A percentile compares a stretch with the other conserved stretches of the same genome.
phyloP scores from a whole-genome alignment of 345 rosid genomes.

The Salix purpurea region DNA sequence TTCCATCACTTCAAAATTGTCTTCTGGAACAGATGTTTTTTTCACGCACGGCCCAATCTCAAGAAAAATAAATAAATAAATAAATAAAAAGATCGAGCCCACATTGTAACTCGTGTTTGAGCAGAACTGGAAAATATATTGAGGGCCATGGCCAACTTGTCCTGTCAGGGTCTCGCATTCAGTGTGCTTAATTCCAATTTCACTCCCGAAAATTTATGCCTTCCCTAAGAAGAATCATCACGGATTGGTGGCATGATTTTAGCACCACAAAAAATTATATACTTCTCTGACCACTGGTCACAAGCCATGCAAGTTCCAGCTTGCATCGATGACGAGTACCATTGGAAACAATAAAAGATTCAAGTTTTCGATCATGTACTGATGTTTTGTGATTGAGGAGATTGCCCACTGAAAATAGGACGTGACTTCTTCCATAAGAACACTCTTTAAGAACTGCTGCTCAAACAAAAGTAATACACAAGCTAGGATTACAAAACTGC shows the following conservation, averaged over 20 bases:
- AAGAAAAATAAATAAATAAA: no score
- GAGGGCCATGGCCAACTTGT: no score
- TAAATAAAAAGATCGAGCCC: background rate
- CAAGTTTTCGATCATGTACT: background rate
- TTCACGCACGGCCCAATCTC: no score
- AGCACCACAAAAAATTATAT: background rate
- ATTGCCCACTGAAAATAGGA: background rate
- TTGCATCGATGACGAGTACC: no score
- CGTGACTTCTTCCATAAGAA: background rate
- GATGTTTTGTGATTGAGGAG: background rate
- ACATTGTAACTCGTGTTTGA: background rate
- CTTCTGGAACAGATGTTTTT: no score
- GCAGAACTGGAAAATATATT: no score
- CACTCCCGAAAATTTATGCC: background rate
- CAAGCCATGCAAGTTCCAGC: no score
- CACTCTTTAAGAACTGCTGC: no score
- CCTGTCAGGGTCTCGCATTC: background rate
- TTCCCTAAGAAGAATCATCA: background rate
- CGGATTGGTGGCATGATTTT: background rate
- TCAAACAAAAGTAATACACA: background rate
- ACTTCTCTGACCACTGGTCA: background rate
- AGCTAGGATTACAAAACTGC: background rate
- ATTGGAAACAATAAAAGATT: no score
- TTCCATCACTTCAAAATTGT: no score
- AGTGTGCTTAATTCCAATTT: background rate